Evolutionary conservation across 75 land plant species (phyloP), one percentile per base, ranked within the genome.

Genomic region (Picea sitchensis): DNA sequence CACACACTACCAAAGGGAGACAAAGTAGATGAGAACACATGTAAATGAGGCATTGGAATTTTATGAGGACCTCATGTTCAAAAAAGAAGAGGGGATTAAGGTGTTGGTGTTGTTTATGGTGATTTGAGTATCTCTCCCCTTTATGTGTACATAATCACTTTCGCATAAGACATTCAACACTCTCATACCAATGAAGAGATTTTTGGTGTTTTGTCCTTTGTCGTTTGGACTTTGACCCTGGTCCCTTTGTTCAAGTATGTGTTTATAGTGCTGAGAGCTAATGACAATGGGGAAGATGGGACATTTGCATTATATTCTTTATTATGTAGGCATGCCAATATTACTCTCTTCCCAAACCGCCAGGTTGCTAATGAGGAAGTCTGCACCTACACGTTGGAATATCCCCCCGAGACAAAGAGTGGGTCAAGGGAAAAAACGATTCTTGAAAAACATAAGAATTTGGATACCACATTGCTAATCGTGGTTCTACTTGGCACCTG

Each of bases 231-330:
- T 54, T 76, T 91, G 47, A 89, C 93, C 9, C 76, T 89, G 47
- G 75, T 91, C 4, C 83, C 86, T 17, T 21, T 84, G 3, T 32
- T 91, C 74, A 90, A 90, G 68, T 89, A 89, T 68, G 89, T 80
- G 17, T 82, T 87, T 63, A 81, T 91, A 59, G 83, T 91, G 31
- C 82, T 91, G 3, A 75, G 84, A 58, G 87, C 86, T 54, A 86
- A 89, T 87, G 89, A 91, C 84, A 89, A 89, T 75, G 91, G 91
- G 12, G 93, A 91, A 83, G 93, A 90, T 61, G 92, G 92, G 5
- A 88, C 91, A 5, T 88, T 88, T 64, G 86, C 92, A 58, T 67
- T 91, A 6, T 91, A 91, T 57, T 82, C 85, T 0, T 54, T 83
- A 20, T 81, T 88, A 21, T 91, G 92, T 59, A 73, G 92, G 80